phyloP scores from a whole-genome alignment of 768 basidiomycete genomes.

The Boletus speciosus region DNA sequence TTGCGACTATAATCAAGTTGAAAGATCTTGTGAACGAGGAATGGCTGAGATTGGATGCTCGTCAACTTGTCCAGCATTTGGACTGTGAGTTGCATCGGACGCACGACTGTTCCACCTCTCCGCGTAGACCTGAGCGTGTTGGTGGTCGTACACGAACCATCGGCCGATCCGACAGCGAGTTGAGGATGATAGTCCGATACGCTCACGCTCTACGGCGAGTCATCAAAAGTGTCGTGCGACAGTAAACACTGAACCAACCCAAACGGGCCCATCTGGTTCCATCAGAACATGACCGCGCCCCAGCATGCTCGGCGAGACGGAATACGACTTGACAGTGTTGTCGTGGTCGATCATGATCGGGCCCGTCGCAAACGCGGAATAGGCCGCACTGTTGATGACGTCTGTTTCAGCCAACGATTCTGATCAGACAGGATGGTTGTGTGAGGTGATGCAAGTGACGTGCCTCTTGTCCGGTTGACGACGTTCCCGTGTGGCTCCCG shows the following conservation, averaged over 20 bases:
- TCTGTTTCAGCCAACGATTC: constrained; percentile 39
- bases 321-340: constrained; percentile 72
- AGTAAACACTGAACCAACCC: constrained; percentile 52
- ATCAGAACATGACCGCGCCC: constrained; percentile 69
- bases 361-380: constrained; percentile 64
- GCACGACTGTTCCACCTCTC: constrained; percentile 67
- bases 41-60: constrained; percentile 45
- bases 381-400: constrained; percentile 65
- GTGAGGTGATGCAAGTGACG: background rate
- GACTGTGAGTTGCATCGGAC: constrained; percentile 21
- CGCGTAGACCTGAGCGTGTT: constrained; percentile 66
- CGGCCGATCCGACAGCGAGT: constrained; percentile 75
- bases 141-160: constrained; percentile 76
- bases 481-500: constrained; percentile 64
- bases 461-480: constrained; percentile 78
- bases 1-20: constrained; percentile 84
- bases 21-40: constrained; percentile 75
- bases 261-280: constrained; percentile 76
- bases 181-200: constrained; percentile 88
- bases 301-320: constrained; percentile 67
- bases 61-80: background rate
- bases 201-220: constrained; percentile 51
- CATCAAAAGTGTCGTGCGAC: background rate
- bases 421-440: background rate
- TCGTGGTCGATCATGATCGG: constrained; percentile 82